Evolutionary conservation across 2,329 filamentous ascomycete genomes (phyloP).

Genomic region (Blastomyces gilchristii): DNA sequence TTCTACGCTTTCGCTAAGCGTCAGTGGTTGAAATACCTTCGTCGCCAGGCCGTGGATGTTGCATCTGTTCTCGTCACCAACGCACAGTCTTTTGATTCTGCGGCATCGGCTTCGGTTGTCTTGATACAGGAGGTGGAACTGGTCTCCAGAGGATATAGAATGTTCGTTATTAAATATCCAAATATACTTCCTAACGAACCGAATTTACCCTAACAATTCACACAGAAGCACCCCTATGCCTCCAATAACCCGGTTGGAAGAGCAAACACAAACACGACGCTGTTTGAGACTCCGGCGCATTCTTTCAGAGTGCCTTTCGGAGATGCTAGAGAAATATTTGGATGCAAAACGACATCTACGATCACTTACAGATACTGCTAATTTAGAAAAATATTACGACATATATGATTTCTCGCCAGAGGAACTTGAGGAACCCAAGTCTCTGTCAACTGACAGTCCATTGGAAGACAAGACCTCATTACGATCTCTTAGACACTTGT

Average conservation of each 20-base stretch:
- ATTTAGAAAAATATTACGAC: constrained; percentile 87
- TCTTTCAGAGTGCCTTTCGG: constrained; percentile 59
- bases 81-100: constrained; percentile 71
- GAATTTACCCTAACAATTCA: constrained; percentile 15
- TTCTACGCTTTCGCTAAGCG: constrained; percentile 64
- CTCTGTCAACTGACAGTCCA: constrained; percentile 53
- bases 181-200: not conserved
- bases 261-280: constrained; percentile 64
- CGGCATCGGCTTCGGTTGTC: constrained; percentile 62
- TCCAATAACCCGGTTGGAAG: constrained; percentile 84
- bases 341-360: constrained; percentile 59
- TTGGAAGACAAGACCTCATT: constrained; percentile 69
- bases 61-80: constrained; percentile 59
- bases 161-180: constrained; percentile 44
- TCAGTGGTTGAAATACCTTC: constrained; percentile 70
- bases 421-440: constrained; percentile 60
- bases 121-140: constrained; percentile 93
- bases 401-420: constrained; percentile 69
- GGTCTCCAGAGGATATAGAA: constrained; percentile 77
- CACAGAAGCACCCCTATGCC: constrained; percentile 74
- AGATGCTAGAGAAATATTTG: constrained; percentile 61
- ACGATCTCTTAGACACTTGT: constrained; percentile 68
- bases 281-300: constrained; percentile 70
- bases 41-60: constrained; percentile 61
- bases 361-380: constrained; percentile 63